These are phyloP conservation scores for Ceratocystis albifundus DNA, from an alignment of 2,329 filamentous ascomycete genomes.

Conservation along the genomic window DNA sequence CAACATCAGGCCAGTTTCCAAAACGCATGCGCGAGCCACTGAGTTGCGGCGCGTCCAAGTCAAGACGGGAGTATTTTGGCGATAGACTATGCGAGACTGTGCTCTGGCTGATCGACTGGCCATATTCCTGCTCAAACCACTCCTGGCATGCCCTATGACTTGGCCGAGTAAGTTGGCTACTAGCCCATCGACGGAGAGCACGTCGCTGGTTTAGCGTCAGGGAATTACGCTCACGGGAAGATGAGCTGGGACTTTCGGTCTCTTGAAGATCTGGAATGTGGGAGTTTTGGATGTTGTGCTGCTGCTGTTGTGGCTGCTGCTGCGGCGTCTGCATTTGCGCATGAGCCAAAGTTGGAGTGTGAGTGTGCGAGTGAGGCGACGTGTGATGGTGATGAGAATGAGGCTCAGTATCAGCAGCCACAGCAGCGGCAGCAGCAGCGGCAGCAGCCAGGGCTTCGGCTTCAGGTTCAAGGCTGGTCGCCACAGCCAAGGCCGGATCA, in stretches of 20 bases:
- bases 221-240: slow-evolving; percentile 43
- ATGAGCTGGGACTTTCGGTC: slow-evolving; percentile 17
- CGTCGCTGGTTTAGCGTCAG: slow-evolving; percentile 52
- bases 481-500: slow-evolving; percentile 11
- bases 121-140: slow-evolving; percentile 49
- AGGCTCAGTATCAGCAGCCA: background rate
- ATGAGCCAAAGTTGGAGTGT: background rate
- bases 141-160: slow-evolving; percentile 53
- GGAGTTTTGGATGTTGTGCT: background rate
- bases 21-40: slow-evolving; percentile 52
- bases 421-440: slow-evolving; percentile 6
- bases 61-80: slow-evolving; percentile 50
- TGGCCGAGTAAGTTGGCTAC: slow-evolving; percentile 44
- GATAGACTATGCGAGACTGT: slow-evolving; percentile 52
- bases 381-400: slow-evolving; percentile 11
- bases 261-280: background rate
- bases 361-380: background rate
- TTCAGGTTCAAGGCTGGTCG: slow-evolving; percentile 16
- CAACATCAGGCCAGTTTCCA: slow-evolving; percentile 53
- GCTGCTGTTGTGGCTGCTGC: slow-evolving; percentile 20
- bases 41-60: slow-evolving; percentile 47
- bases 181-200: slow-evolving; percentile 49
- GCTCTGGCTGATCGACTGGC: slow-evolving; percentile 50
- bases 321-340: background rate
- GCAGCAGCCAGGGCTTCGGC: slow-evolving; percentile 15